Evolutionary conservation across 345 rosid species (phyloP), one percentile per base, ranked within the genome.

Genomic region (Hibiscus tridactylites): DNA sequence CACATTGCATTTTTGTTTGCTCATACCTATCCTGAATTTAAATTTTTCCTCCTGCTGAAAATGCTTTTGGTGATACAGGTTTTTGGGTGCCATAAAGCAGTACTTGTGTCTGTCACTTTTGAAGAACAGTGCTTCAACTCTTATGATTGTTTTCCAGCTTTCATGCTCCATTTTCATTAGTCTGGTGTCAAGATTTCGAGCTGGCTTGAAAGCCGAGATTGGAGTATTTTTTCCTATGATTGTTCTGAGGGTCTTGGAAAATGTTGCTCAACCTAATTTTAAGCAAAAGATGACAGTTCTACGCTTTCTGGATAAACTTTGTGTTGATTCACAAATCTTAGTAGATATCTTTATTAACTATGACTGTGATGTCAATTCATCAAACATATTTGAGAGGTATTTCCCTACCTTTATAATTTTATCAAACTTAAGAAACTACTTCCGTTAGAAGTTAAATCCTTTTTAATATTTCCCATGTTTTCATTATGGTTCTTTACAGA

Each of bases 181-280:
- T 80, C 84, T 92, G 71, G 98, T 96, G 61, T 91, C 98, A 1
- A 49, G 53, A 79, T 96, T 96, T 80, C 91, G 98, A 79, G 97
- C 98, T 72, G 98, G 99, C 79, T 78, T 96, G 81, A 92, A 96
- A 86, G 99, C 99, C 69, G 98, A 96, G 88, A 96, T 96, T 76
- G 99, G 99, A 77, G 98, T 96, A 13, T 96, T 96, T 82, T 96
- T 96, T 79, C 99, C 97, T 39, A 96, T 96, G 99, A 96, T 96
- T 81, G 99, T 96, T 72, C 88, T 92, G 53, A 85, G 99, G 76
- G 91, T 96, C 66, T 78, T 96, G 75, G 99, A 96, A 82, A 96
- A 96, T 82, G 94, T 96, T 79, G 83, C 96, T 71, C 98, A 96
- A 78, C 99, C 99, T 80, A 94, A 96, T 84, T 96, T 87, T 81